A percentile compares a stretch with the other conserved stretches of the same genome.
phyloP scores from a whole-genome alignment of 176 grass and related monocot genomes.

The Tillandsia leiboldiana region DNA sequence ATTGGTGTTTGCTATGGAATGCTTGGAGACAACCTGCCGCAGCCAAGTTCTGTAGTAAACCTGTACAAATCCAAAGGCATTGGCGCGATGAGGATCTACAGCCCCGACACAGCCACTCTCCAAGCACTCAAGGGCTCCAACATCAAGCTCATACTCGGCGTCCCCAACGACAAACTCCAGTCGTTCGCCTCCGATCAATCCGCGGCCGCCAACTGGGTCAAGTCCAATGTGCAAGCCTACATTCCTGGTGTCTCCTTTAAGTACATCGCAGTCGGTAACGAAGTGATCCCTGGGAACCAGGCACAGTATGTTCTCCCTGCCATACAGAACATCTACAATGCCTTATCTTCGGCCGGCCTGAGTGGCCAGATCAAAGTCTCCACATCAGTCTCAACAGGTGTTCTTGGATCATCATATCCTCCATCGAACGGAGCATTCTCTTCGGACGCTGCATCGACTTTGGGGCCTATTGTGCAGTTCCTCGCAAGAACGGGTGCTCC shows the following conservation, averaged over 20 bases:
- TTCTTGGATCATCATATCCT: constrained; percentile 22
- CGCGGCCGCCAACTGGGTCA: constrained; percentile 39
- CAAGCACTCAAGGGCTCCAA: constrained; percentile 27
- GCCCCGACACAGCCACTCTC: constrained; percentile 25
- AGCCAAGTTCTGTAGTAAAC: constrained; percentile 31
- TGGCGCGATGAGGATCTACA: constrained; percentile 44
- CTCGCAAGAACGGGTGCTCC: constrained; percentile 36
- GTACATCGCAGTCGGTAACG: constrained; percentile 69
- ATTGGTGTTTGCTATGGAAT: constrained; percentile 72
- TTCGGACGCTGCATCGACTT: constrained; percentile 8
- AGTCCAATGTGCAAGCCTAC: constrained; percentile 31
- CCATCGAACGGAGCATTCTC: constrained; percentile 40
- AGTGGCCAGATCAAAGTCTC: constrained; percentile 41
- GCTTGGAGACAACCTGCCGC: constrained; percentile 38
- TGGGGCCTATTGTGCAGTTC: constrained; percentile 24
- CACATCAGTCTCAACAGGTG: constrained; percentile 25
- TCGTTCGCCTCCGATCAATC: constrained; percentile 17
- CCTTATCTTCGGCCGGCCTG: constrained; percentile 26
- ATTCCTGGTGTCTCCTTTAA: constrained; percentile 32
- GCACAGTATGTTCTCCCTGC: constrained; percentile 41
- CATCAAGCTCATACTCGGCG: constrained; percentile 43
- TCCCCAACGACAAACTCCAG: constrained; percentile 16
- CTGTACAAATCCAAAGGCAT: constrained; percentile 49
- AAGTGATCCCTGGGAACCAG: constrained; percentile 15
- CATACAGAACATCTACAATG: constrained; percentile 44